phyloP scores from a whole-genome alignment of 2,329 filamentous ascomycete species.

The Epichloe elymi region DNA sequence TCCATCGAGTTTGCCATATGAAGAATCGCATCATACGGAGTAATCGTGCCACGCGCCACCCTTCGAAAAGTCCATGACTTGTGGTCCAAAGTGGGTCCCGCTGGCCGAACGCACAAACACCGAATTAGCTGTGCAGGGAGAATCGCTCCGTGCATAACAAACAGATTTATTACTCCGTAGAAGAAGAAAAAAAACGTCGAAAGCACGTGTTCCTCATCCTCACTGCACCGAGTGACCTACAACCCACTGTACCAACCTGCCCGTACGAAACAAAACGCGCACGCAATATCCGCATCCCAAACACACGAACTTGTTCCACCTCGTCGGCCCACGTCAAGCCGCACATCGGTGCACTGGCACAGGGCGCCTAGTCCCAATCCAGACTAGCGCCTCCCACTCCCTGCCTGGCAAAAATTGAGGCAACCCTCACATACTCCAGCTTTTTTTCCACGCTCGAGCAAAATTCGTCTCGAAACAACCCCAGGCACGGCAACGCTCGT shows the following conservation, averaged over 20 bases:
- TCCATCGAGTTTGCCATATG: not conserved
- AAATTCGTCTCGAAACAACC: constrained; percentile 29
- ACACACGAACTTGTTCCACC: not conserved
- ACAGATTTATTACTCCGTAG: not conserved
- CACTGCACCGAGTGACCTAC: too few relatives aligned
- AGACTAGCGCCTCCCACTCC: constrained; percentile 28
- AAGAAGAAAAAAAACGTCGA: not conserved
- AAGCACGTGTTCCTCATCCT: too few relatives aligned
- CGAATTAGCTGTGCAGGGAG: too few relatives aligned
- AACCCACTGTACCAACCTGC: too few relatives aligned
- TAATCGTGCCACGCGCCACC: not conserved
- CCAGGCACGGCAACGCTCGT: constrained; percentile 28
- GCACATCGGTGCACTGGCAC: not conserved
- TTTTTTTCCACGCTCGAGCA: constrained; percentile 28
- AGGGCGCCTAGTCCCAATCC: constrained; percentile 4
- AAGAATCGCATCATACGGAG: not conserved
- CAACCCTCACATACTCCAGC: constrained; percentile 25
- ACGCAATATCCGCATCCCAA: not conserved
- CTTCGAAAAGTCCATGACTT: not conserved
- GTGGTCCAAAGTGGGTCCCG: constrained; percentile 3
- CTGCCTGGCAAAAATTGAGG: constrained; percentile 28
- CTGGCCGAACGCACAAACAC: not conserved
- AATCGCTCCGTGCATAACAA: not conserved
- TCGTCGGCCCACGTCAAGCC: constrained; percentile 2
- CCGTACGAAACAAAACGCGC: not conserved